Evolutionary conservation across 2,329 filamentous ascomycete species (phyloP).

Genomic region (Pseudopyricularia javanii): DNA sequence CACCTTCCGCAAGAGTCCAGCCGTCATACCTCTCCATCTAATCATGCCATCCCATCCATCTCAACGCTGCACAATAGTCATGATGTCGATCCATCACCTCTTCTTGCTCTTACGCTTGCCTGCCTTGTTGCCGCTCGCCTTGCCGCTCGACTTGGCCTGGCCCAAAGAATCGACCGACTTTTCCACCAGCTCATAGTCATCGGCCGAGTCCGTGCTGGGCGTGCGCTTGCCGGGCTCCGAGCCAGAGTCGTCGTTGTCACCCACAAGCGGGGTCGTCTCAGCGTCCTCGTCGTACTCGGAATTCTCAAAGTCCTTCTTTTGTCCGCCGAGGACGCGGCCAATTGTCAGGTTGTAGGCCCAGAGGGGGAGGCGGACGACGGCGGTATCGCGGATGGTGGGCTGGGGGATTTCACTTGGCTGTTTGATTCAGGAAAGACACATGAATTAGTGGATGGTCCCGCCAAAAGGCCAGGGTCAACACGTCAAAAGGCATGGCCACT

Average conservation of each 20-base stretch:
- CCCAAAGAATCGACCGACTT: conserved; percentile 44
- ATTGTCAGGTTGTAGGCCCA: conserved; percentile 53
- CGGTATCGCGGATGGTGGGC: conserved; percentile 72
- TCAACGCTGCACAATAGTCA: background rate
- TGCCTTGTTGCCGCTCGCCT: conserved; percentile 25
- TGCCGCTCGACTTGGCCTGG: conserved; percentile 33
- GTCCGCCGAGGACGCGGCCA: conserved; percentile 31
- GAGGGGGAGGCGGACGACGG: conserved; percentile 65
- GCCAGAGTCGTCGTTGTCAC: conserved; percentile 27
- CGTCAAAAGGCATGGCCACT: conserved; percentile 21
- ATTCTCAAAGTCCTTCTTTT: conserved; percentile 17
- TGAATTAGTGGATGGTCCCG: too few species aligned
- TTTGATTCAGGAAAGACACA: too few species aligned
- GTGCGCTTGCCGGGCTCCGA: conserved; percentile 38
- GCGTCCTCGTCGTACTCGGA: conserved; percentile 23
- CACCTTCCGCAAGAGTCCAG: too few species aligned
- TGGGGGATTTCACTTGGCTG: conserved; percentile 67
- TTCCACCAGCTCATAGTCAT: conserved; percentile 51
- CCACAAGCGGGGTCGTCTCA: conserved; percentile 6
- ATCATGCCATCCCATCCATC: background rate
- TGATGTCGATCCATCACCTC: conserved; percentile 21
- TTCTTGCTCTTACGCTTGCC: conserved; percentile 44
- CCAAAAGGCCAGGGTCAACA: too few species aligned
- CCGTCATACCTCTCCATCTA: too few species aligned
- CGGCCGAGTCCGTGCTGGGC: conserved; percentile 43